A percentile compares a stretch with the other conserved stretches of the same genome.
phyloP scores from a whole-genome alignment of 768 basidiomycete species.

The Dentipellis fragilis region DNA sequence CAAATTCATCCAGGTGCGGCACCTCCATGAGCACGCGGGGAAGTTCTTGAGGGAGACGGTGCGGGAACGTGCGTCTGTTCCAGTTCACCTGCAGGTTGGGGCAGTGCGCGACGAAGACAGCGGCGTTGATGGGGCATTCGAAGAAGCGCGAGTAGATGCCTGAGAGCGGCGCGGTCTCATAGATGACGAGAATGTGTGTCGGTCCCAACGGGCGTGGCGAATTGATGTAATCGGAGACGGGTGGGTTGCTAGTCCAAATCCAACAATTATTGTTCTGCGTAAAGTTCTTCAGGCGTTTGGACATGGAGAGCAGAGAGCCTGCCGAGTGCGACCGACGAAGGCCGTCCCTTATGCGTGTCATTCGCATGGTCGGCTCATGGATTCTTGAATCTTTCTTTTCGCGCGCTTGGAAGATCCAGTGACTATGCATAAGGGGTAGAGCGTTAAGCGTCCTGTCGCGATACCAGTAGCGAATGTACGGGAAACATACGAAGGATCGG shows the following conservation, averaged over 20 bases:
- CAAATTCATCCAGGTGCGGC: neutral
- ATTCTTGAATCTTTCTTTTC: neutral
- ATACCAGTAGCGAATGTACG: neutral
- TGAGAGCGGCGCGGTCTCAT: neutral
- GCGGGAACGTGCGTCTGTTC: neutral
- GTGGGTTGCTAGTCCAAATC: neutral
- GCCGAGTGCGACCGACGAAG: neutral
- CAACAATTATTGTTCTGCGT: neutral
- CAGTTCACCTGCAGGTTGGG: neutral
- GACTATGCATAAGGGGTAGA: neutral
- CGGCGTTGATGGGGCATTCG: constrained; percentile 2
- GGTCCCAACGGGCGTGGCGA: neutral
- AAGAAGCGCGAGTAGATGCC: neutral
- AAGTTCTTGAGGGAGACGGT: neutral
- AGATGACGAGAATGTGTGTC: neutral
- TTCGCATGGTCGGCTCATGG: neutral
- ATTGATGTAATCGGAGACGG: neutral
- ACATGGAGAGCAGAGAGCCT: neutral
- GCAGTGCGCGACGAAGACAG: neutral
- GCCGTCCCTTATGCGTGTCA: neutral
- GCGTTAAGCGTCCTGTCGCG: neutral
- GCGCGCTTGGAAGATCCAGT: neutral
- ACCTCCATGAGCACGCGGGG: neutral
- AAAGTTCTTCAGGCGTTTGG: neutral
- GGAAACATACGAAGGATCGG: neutral